Percentiles rank a stretch among this genome's conserved stretches.
Conservation (phyloP, 441 rosid genomes). For the Brassica balearica region DNA sequence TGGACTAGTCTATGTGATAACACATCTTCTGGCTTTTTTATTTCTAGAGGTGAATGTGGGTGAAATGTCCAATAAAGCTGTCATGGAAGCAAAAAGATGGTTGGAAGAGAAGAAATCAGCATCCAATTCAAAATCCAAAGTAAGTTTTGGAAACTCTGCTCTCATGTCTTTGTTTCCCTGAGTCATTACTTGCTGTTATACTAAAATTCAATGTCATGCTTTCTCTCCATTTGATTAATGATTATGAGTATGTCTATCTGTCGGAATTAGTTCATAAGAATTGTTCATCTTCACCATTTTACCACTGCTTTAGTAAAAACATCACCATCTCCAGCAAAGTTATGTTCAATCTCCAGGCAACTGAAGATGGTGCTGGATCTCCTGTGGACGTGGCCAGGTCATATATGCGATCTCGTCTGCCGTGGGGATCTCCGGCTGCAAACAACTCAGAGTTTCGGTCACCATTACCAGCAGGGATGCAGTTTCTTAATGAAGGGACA, state of each 20-base stretch:
- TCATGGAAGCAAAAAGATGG: slow-evolving; percentile 84
- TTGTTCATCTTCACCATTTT: background rate
- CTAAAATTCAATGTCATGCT: background rate
- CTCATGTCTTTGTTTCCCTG: background rate
- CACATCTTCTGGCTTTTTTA: slow-evolving; percentile 31
- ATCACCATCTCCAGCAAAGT: slow-evolving; percentile 31
- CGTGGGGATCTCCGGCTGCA: slow-evolving; percentile 74
- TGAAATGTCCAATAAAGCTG: slow-evolving; percentile 59
- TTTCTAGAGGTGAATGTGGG: slow-evolving; percentile 57
- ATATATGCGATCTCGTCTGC: slow-evolving; percentile 74
- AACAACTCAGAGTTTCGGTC: slow-evolving; percentile 50
- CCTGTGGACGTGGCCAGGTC: slow-evolving; percentile 88
- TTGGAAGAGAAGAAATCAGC: slow-evolving; percentile 74
- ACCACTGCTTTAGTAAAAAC: slow-evolving; percentile 27
- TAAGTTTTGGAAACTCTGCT: slow-evolving; percentile 51
- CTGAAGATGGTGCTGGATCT: slow-evolving; percentile 65
- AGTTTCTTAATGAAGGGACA: slow-evolving; percentile 58
- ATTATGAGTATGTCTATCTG: slow-evolving; percentile 5
- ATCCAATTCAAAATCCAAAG: slow-evolving; percentile 58
- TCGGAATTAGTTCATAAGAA: background rate
- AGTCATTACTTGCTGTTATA: too few species aligned
- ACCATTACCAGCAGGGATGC: slow-evolving; percentile 55
- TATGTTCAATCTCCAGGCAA: slow-evolving; percentile 48
- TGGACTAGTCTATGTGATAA: slow-evolving; percentile 31
- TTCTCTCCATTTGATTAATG: slow-evolving; percentile 6